phyloP scores from a whole-genome alignment of 305 asterid genomes.

The Ilex paraguariensis region DNA sequence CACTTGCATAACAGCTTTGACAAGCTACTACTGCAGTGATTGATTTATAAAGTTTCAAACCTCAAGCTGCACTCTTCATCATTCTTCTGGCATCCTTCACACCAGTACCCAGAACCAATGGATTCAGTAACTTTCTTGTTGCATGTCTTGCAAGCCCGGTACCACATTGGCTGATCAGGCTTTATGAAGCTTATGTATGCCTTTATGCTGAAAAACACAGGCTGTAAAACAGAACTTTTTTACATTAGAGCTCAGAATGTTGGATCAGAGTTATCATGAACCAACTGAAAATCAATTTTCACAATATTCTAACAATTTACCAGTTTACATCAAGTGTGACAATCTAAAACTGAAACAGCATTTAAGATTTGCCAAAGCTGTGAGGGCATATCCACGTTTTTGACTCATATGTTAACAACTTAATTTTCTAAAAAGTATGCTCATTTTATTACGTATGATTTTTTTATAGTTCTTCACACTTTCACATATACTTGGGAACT shows the following conservation, averaged over 20 bases:
- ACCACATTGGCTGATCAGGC: slow-evolving; percentile 93
- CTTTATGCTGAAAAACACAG: slow-evolving; percentile 57
- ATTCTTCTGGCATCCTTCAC: slow-evolving; percentile 74
- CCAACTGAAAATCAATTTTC: background rate
- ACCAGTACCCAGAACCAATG: slow-evolving; percentile 77
- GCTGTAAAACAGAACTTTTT: slow-evolving; percentile 29
- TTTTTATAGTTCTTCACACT: no score
- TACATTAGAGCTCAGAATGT: no score
- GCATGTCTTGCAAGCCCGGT: slow-evolving; percentile 85
- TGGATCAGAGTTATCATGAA: no score
- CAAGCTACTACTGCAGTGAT: background rate
- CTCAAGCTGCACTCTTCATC: slow-evolving; percentile 60
- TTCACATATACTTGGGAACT: no score
- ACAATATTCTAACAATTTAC: background rate
- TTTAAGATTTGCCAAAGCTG: no score
- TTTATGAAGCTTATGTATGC: slow-evolving; percentile 66
- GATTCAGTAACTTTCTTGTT: slow-evolving; percentile 85
- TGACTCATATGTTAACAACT: no score
- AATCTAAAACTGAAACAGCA: no score
- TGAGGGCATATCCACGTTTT: no score
- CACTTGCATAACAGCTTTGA: no score
- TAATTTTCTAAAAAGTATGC: no score
- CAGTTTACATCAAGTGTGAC: no score
- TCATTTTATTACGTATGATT: no score
- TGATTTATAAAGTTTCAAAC: slow-evolving; percentile 22